Percentiles rank a stretch among this genome's conserved stretches.
phyloP scores from a whole-genome alignment of 2,329 filamentous ascomycete species.

The Didymella sp. region DNA sequence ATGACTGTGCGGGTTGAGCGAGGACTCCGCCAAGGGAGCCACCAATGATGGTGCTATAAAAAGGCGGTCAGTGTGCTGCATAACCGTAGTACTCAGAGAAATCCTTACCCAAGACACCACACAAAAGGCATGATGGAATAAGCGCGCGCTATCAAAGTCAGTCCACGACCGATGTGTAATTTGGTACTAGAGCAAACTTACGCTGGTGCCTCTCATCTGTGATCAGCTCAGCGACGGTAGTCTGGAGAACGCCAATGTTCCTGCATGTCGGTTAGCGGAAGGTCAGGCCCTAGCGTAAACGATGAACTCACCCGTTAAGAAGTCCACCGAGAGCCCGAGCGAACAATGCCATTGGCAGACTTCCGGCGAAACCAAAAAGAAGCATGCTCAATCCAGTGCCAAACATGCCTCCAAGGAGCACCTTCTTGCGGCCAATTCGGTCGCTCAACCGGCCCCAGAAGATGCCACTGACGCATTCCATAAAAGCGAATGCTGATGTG shows the following conservation, averaged over 20 bases:
- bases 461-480: slow-evolving; percentile 90
- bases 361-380: slow-evolving; percentile 88
- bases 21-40: slow-evolving; percentile 90
- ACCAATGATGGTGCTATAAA: slow-evolving; percentile 80
- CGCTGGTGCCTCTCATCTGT: slow-evolving; percentile 93
- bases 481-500: slow-evolving; percentile 93
- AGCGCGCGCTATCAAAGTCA: slow-evolving; percentile 71
- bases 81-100: slow-evolving; percentile 19
- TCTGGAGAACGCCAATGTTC: slow-evolving; percentile 94
- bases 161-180: slow-evolving; percentile 19
- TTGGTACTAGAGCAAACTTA: slow-evolving; percentile 54
- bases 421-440: slow-evolving; percentile 88
- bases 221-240: slow-evolving; percentile 91
- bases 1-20: slow-evolving; percentile 83
- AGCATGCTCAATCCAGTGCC: slow-evolving; percentile 94
- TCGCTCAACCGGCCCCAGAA: slow-evolving; percentile 95
- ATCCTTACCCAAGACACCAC: slow-evolving; percentile 84
- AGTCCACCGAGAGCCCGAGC: slow-evolving; percentile 89
- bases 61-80: slow-evolving; percentile 35
- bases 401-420: slow-evolving; percentile 85
- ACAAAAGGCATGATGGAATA: slow-evolving; percentile 98
- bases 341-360: slow-evolving; percentile 79
- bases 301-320: slow-evolving; percentile 78
- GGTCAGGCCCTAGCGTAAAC: slow-evolving; percentile 32
- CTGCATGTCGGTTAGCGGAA: slow-evolving; percentile 55